phyloP scores from a whole-genome alignment of 179 eudicot species.

The Sideroxylon spinosum region DNA sequence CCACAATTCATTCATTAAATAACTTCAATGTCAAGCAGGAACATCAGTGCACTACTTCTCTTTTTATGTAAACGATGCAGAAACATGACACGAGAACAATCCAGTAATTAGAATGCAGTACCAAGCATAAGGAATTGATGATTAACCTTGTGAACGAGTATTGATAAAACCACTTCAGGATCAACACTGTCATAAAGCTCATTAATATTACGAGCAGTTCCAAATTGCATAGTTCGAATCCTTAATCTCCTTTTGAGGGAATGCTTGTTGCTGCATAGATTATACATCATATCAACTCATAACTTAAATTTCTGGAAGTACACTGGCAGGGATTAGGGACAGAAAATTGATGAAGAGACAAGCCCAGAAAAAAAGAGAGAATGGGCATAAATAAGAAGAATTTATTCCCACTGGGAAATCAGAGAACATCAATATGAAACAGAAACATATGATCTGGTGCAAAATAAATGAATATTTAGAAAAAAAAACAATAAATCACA shows the following conservation, averaged over 20 bases:
- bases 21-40: background rate
- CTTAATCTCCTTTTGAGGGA: constrained; percentile 76
- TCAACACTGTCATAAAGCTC: constrained; percentile 93
- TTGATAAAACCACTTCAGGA: constrained; percentile 83
- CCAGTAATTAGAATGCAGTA: background rate
- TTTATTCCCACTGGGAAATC: no score
- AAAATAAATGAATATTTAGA: no score
- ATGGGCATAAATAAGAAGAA: no score
- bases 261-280: constrained; percentile 63
- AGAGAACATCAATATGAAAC: no score
- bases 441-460: no score
- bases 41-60: background rate
- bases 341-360: no score
- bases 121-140: background rate
- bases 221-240: constrained; percentile 78
- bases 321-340: background rate
- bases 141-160: constrained; percentile 89
- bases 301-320: no score
- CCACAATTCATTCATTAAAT: background rate
- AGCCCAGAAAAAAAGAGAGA: no score
- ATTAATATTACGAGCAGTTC: constrained; percentile 74
- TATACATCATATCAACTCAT: constrained; percentile 5
- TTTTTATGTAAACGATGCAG: background rate
- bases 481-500: no score
- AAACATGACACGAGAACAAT: background rate